Percentiles rank a stretch among this genome's conserved stretches.
phyloP scores from a whole-genome alignment of 306 rosid species.

The Begonia fuchsioides region DNA sequence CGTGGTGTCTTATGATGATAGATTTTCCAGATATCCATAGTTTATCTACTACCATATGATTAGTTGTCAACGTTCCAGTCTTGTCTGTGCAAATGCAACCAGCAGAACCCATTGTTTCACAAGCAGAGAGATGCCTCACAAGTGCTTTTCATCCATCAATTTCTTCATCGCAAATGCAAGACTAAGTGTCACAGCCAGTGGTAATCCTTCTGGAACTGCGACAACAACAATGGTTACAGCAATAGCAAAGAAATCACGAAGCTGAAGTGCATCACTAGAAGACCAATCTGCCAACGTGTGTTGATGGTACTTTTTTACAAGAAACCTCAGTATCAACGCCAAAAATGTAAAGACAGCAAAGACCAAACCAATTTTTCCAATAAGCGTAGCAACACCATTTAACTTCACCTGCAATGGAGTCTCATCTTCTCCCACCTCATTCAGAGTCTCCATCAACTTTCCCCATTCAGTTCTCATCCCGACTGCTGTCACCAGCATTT shows the following conservation, averaged over 20 bases:
- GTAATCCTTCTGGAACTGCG: constrained; percentile 97
- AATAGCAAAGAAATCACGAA: constrained; percentile 73
- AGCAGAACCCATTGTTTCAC: constrained; percentile 98
- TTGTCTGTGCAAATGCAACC: constrained; percentile 94
- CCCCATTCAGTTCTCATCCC: constrained; percentile 99
- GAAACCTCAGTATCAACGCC: constrained; percentile 45
- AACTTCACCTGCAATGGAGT: constrained; percentile 95
- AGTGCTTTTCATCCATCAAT: constrained; percentile 79
- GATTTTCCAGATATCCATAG: constrained; percentile 49
- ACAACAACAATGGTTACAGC: constrained; percentile 88
- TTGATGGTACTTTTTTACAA: constrained; percentile 34
- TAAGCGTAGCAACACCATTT: constrained; percentile 88
- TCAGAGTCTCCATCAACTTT: constrained; percentile 84
- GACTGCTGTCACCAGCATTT: constrained; percentile 83
- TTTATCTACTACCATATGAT: constrained; percentile 70
- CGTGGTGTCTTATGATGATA: constrained; percentile 27
- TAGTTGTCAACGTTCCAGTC: constrained; percentile 90
- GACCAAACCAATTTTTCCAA: constrained; percentile 82
- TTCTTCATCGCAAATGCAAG: constrained; percentile 98
- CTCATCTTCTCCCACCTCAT: constrained; percentile 93
- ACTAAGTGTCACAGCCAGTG: constrained; percentile 92
- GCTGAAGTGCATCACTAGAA: constrained; percentile 50
- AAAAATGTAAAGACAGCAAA: constrained; percentile 72
- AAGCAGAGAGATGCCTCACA: constrained; percentile 91
- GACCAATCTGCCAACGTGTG: constrained; percentile 54